phyloP scores from a whole-genome alignment of 2,329 filamentous ascomycete species.

The Fusarium sp. region DNA sequence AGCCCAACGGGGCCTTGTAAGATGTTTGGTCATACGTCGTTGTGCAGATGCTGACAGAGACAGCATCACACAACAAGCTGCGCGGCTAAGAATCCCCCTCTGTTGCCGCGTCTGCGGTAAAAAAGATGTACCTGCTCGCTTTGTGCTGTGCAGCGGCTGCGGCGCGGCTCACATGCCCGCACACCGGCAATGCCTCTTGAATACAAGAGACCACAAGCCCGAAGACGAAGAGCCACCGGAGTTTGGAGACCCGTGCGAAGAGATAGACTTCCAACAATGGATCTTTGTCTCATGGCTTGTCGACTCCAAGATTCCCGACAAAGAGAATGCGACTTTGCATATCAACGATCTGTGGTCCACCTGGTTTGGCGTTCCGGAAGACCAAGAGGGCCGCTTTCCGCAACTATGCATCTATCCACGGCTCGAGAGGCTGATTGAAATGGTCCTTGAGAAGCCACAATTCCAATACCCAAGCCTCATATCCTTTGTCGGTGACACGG shows the following conservation, averaged over 20 bases:
- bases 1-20: neutral
- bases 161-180: neutral
- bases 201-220: neutral
- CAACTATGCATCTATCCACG: neutral
- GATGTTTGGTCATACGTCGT: neutral
- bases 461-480: slow-evolving; percentile 1
- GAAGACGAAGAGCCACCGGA: neutral
- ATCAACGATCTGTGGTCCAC: neutral
- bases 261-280: neutral
- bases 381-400: neutral
- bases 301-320: neutral
- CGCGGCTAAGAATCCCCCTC: neutral
- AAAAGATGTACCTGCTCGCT: neutral
- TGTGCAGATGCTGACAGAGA: neutral
- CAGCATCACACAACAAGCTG: neutral
- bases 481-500: neutral
- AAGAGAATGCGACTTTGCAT: neutral
- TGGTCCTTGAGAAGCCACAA: neutral
- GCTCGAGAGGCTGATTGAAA: neutral
- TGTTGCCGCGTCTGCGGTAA: neutral
- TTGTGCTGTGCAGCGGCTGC: neutral
- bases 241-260: neutral
- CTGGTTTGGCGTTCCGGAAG: neutral
- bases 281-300: neutral
- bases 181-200: neutral